Evolutionary conservation across 2,329 filamentous ascomycete species (phyloP), one percentile per base, ranked within the genome.

Genomic region (Colletotrichum theobromicola): DNA sequence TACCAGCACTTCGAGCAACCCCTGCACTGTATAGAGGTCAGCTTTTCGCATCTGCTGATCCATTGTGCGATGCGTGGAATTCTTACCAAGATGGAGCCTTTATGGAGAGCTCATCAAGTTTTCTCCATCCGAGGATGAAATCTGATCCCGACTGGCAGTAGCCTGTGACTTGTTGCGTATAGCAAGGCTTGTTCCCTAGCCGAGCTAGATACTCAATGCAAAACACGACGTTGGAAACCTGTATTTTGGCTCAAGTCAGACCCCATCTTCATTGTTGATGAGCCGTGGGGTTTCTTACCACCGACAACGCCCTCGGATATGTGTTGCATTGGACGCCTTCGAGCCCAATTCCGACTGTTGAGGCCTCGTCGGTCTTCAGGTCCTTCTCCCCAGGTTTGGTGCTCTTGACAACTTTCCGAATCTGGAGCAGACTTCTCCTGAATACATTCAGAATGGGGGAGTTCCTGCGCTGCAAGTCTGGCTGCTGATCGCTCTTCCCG

Each of bases 101-200:
- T 18, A 50, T n/a, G 16, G 69, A 71, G 15, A 32, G 8, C 69
- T 50, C 21, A 26, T 62, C 28, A 15, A 32, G 21, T 28, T 67
- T 71, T 13, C 21, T 71, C 69, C 69, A 71, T 46, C 69, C 62
- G n/a, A 67, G 4, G 35, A 71, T 67, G 53, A 71, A 71, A 5
- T 30, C 66, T 18, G 21, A 30, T 4, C 65, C 65, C 18, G 65
- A 24, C 4, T 71, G 24, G 4, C 55, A 69, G 10, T 21, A 62
- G n/a, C 55, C 9, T 5, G 24, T 62, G 42, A 62, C 7, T 37
- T 12, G 13, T 6, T 35, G 8, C 13, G 67, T 34, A 3, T 69
- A 28, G 53, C 62, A 60, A 15, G 53, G 57, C 7, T 34, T 32
- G 7, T 60, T 35, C 16, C 35, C 35, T 16, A 32, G 10, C 4